Evolutionary conservation across 2,329 filamentous ascomycete genomes (phyloP).

Genomic region (Neofusicoccum kwambonambiense): DNA sequence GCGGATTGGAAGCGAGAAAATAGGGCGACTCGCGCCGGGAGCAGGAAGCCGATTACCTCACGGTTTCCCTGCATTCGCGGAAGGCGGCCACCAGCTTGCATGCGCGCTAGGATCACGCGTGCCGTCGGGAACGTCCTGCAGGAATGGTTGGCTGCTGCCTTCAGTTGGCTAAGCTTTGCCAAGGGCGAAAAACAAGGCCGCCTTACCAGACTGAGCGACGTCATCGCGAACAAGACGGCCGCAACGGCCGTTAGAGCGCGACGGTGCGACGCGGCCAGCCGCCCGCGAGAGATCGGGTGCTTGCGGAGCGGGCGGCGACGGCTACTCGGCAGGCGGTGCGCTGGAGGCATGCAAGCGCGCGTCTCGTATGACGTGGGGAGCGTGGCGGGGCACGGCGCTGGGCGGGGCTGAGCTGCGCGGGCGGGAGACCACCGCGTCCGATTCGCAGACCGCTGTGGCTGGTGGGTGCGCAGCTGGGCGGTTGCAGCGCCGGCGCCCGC

Average conservation of each 20-base stretch:
- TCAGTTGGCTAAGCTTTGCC: conserved; percentile 6
- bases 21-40: background rate
- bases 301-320: background rate
- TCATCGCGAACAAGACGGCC: background rate
- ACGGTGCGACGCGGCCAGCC: background rate
- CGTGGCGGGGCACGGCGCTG: background rate
- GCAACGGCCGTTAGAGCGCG: background rate
- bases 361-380: background rate
- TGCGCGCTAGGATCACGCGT: background rate
- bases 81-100: background rate
- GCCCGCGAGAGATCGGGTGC: background rate
- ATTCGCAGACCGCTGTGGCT: background rate
- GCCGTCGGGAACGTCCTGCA: background rate
- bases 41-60: background rate
- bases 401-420: background rate
- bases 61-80: background rate
- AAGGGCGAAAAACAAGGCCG: background rate
- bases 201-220: background rate
- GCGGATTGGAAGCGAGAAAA: background rate
- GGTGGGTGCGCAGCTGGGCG: background rate
- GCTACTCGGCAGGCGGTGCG: conserved; percentile 1
- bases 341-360: background rate
- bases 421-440: background rate
- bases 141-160: background rate
- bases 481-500: background rate